These are phyloP conservation scores for Entomortierella parvispora DNA, from an alignment of 192 early-diverging fungal species.

Conservation along the genomic window DNA sequence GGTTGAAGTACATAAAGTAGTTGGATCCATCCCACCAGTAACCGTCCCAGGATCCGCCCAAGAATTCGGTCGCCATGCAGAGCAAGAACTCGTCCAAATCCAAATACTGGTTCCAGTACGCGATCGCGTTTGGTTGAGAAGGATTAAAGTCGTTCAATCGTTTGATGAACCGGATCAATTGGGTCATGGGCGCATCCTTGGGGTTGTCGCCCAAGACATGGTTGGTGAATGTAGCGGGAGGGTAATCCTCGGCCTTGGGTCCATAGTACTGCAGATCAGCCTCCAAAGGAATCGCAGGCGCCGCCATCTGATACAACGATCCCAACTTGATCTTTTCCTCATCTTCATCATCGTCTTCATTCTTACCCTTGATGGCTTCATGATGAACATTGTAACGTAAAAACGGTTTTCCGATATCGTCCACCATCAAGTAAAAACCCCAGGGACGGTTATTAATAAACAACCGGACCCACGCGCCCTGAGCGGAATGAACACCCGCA, in stretches of 20 bases:
- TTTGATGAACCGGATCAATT: slow-evolving; percentile 34
- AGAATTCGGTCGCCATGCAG: slow-evolving; percentile 39
- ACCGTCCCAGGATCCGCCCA: slow-evolving; percentile 53
- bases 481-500: slow-evolving; percentile 26
- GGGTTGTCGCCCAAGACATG: slow-evolving; percentile 10
- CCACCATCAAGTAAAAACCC: slow-evolving; percentile 44
- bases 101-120: neutral
- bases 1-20: slow-evolving; percentile 51
- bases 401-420: slow-evolving; percentile 39
- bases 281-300: slow-evolving; percentile 12
- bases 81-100: slow-evolving; percentile 15
- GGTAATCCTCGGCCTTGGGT: slow-evolving; percentile 3
- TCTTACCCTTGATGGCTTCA: neutral
- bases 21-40: slow-evolving; percentile 53
- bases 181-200: slow-evolving; percentile 10
- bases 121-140: neutral
- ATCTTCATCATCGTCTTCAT: neutral
- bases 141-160: slow-evolving; percentile 4
- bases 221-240: slow-evolving; percentile 20
- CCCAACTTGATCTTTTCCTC: too few relatives aligned
- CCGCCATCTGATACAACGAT: slow-evolving; percentile 36
- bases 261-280: slow-evolving; percentile 44
- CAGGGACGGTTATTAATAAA: slow-evolving; percentile 36
- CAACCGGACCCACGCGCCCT: slow-evolving; percentile 29
- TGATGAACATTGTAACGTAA: slow-evolving; percentile 32